Evolutionary conservation across 2,329 filamentous ascomycete genomes (phyloP), one percentile per base, ranked within the genome.

Genomic region (Exophiala alcalophila): DNA sequence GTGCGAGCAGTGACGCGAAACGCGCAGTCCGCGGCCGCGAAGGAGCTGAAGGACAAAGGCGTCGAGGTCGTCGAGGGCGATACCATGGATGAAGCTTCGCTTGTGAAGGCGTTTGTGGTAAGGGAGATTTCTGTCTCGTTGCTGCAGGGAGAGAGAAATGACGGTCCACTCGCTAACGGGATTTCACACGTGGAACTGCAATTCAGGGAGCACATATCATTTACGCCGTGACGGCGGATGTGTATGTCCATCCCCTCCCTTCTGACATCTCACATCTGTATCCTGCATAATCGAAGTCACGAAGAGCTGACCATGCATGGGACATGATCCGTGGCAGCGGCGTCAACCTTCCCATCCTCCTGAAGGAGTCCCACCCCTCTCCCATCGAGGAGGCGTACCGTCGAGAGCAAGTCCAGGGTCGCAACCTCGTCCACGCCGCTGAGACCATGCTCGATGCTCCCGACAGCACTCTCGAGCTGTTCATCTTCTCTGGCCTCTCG

Each of bases 221-320:
- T 47, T 78, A 77, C 58, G 65, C 66, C 45, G 70, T 76, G 37
- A 79, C 76, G 0, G 68, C 78, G 70, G 69, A 74, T n/a, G n/a
- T n/a, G n/a, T n/a, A n/a, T n/a, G n/a, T n/a, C n/a, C n/a, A n/a
- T n/a, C n/a, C n/a, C n/a, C n/a, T n/a, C n/a, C n/a, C n/a, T n/a
- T n/a, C n/a, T n/a, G n/a, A n/a, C n/a, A n/a, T n/a, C n/a, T n/a
- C n/a, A n/a, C n/a, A n/a, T n/a, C n/a, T n/a, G n/a, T n/a, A n/a
- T n/a, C n/a, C n/a, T n/a, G n/a, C n/a, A n/a, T n/a, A n/a, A n/a
- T n/a, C n/a, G n/a, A n/a, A n/a, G n/a, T n/a, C n/a, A n/a, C n/a
- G n/a, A n/a, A n/a, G n/a, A n/a, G n/a, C n/a, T n/a, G n/a, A n/a
- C n/a, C n/a, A n/a, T n/a, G n/a, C n/a, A n/a, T n/a, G n/a, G n/a